Evolutionary conservation across 2,329 filamentous ascomycete species (phyloP), one percentile per base, ranked within the genome.

Genomic region (Blastomyces gilchristii): DNA sequence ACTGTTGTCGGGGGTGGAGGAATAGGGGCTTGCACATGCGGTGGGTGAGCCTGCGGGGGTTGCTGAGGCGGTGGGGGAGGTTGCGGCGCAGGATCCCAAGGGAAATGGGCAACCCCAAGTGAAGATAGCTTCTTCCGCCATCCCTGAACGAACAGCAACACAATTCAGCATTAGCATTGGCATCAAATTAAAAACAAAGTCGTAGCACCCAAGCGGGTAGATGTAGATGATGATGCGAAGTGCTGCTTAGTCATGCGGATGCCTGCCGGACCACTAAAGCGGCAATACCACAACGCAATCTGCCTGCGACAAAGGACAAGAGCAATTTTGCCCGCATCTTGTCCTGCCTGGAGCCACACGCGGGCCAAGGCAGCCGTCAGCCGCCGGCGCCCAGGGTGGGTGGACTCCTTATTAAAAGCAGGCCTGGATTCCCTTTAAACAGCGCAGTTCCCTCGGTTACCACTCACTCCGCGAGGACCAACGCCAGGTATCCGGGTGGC

Each of bases 41-140:
- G 41, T n/a, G 43, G 43, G 1, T n/a, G 45, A 70, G 65, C 63
- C 45, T 74, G 67, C 72, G 63, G 75, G 70, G 69, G 80, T 37
- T 59, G 57, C 71, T 70, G 80, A 14, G 58, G 56, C 14, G 64
- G 57, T 70, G 69, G 78, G 66, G 73, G 74, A 60, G 84, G 83
- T 61, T 89, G 87, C 59, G 88, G 87, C 72, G 89, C 87, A 53
- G 94, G 93, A 73, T 99, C 94, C 94, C 94, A 99, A 12, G 94
- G 93, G 74, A 97, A 97, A 63, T 85, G 81, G 64, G 94, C 94
- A 65, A 97, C 88, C 68, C 88, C 86, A 68, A 95, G 86, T 69
- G 86, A 85, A 0, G 92, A 89, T 45, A 99, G 83, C 77, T 95
- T 97, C 70, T 87, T 83, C 81, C 97, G 92, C 94, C 94, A 99